Percentiles rank a stretch among this genome's conserved stretches.
Conservation (phyloP, 768 basidiomycete species). For the Tubosaeta sp. region DNA sequence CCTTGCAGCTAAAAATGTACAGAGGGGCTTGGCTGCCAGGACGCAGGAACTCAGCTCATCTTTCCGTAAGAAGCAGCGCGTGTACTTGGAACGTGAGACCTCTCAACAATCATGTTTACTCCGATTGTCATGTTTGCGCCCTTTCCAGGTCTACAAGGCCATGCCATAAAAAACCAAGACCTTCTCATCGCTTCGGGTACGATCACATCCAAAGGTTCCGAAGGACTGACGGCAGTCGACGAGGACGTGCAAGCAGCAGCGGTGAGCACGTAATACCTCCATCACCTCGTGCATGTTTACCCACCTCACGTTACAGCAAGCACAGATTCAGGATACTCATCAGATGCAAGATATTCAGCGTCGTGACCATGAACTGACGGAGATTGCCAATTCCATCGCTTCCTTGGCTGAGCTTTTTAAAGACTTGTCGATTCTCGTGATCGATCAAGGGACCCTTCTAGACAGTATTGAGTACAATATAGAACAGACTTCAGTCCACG, state of each 20-base stretch:
- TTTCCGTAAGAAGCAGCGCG: conserved; percentile 96
- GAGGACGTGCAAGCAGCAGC: conserved; percentile 89
- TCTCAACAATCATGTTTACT: not conserved
- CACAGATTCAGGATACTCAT: conserved; percentile 35
- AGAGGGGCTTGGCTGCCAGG: conserved; percentile 92
- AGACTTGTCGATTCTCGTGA: conserved; percentile 87
- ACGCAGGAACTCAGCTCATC: conserved; percentile 88
- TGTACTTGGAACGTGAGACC: conserved; percentile 94
- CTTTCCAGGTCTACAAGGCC: conserved; percentile 82
- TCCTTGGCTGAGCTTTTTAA: conserved; percentile 94
- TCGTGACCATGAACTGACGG: conserved; percentile 69
- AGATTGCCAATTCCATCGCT: conserved; percentile 90
- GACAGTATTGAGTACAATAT: conserved; percentile 98
- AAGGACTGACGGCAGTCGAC: conserved; percentile 79
- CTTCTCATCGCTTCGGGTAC: conserved; percentile 86
- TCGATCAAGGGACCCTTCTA: conserved; percentile 95
- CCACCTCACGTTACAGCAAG: conserved; percentile 23
- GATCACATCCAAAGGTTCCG: conserved; percentile 75
- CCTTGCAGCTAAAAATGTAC: conserved; percentile 86
- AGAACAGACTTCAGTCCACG: conserved; percentile 79
- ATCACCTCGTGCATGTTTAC: conserved; percentile 12
- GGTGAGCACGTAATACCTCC: conserved; percentile 43
- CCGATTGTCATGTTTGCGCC: conserved; percentile 9
- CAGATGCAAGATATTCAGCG: conserved; percentile 39
- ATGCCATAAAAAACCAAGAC: conserved; percentile 97